Conservation (phyloP, 768 basidiomycete genomes). For the Strobilomyces dryophilus region DNA sequence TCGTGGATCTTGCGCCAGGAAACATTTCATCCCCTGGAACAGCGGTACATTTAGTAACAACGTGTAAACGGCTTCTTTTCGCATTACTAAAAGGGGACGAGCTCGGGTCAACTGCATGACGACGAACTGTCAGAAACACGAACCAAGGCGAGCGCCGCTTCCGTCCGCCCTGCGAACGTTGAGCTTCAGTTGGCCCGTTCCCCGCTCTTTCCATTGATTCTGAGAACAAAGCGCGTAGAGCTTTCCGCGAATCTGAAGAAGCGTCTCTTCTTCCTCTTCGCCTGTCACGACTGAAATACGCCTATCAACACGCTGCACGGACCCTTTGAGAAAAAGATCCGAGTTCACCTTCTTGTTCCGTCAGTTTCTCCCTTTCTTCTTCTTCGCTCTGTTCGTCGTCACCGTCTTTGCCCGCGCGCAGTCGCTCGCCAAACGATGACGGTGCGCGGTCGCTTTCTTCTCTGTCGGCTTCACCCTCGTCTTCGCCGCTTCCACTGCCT, state of each 20-base stretch:
- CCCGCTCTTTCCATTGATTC: constrained; percentile 74
- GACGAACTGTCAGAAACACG: constrained; percentile 1
- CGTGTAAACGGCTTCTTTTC: constrained; percentile 79
- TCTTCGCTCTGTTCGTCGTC: constrained; percentile 48
- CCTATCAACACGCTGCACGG: not conserved
- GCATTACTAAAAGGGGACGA: constrained; percentile 55
- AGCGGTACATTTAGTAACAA: constrained; percentile 70
- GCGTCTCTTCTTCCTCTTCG: constrained; percentile 77
- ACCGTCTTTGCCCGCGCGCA: constrained; percentile 59
- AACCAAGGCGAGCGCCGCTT: constrained; percentile 65
- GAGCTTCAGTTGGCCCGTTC: constrained; percentile 65
- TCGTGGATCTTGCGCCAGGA: constrained; percentile 70
- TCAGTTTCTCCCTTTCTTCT: constrained; percentile 44
- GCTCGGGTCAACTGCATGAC: not conserved
- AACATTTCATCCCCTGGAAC: constrained; percentile 75
- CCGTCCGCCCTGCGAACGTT: constrained; percentile 65
- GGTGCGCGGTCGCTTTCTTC: constrained; percentile 31
- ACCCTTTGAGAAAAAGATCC: not conserved
- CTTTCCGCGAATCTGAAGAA: constrained; percentile 76
- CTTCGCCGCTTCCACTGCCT: constrained; percentile 37
- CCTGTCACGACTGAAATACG: constrained; percentile 58
- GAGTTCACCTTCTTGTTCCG: constrained; percentile 64
- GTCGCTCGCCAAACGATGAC: constrained; percentile 56
- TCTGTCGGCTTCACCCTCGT: constrained; percentile 37
- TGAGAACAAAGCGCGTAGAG: constrained; percentile 55